phyloP scores from a whole-genome alignment of 345 rosid species.

The Lepidium sativum region DNA sequence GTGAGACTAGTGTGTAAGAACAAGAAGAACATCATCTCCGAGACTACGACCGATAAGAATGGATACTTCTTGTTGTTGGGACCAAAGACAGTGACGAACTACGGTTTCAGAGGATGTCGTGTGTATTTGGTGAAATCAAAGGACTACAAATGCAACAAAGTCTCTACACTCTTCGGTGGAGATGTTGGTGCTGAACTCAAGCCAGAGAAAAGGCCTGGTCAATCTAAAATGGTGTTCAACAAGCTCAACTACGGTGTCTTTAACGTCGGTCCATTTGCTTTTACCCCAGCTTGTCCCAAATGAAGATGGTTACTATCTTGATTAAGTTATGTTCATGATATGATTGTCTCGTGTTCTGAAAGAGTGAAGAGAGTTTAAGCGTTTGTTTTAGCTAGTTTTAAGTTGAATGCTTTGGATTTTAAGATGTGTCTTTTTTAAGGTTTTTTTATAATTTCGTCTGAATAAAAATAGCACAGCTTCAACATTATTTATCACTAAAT shows the following conservation, averaged over 20 bases:
- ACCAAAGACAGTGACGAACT: slow-evolving; percentile 67
- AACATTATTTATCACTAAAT: too few relatives aligned
- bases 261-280: slow-evolving; percentile 78
- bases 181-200: slow-evolving; percentile 40
- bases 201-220: slow-evolving; percentile 30
- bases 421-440: slow-evolving; percentile 4
- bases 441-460: background rate
- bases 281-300: slow-evolving; percentile 54
- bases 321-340: background rate
- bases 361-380: slow-evolving; percentile 1
- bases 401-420: slow-evolving; percentile 8
- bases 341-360: background rate
- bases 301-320: slow-evolving; percentile 22
- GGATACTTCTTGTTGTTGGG: slow-evolving; percentile 66
- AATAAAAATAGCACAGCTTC: slow-evolving; percentile 2
- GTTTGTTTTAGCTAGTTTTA: slow-evolving; percentile 10
- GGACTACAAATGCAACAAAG: slow-evolving; percentile 33
- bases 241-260: slow-evolving; percentile 40
- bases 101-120: slow-evolving; percentile 72
- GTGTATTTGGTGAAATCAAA: slow-evolving; percentile 43
- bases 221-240: slow-evolving; percentile 12
- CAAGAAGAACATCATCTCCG: slow-evolving; percentile 31
- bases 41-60: slow-evolving; percentile 55
- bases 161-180: slow-evolving; percentile 52
- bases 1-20: slow-evolving; percentile 68